phyloP scores from a whole-genome alignment of 139 green algal genomes.

The Nannochloris sp. region DNA sequence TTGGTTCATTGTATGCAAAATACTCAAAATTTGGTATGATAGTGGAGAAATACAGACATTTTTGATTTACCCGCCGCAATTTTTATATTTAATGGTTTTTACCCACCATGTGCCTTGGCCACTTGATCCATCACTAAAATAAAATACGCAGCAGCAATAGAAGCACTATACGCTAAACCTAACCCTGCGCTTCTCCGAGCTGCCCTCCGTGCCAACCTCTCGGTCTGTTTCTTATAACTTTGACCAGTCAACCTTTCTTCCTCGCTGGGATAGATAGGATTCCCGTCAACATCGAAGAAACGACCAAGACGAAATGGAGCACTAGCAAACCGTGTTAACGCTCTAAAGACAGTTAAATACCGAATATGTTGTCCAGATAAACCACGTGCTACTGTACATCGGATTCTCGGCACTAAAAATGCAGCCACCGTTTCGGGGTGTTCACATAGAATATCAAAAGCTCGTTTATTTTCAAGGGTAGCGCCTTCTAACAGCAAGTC shows the following conservation, averaged over 20 bases:
- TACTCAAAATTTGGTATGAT: no score
- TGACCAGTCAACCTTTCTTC: constrained; percentile 49
- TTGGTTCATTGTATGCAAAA: no score
- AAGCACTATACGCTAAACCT: constrained; percentile 48
- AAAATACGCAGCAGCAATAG: constrained; percentile 34
- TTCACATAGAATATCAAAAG: constrained; percentile 88
- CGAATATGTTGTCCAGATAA: constrained; percentile 25
- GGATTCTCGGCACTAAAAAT: constrained; percentile 67
- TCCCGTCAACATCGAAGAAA: constrained; percentile 67
- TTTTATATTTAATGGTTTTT: neutral
- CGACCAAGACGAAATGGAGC: constrained; percentile 38
- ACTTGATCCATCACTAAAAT: constrained; percentile 20
- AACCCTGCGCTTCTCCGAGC: constrained; percentile 21
- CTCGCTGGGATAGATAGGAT: constrained; percentile 38
- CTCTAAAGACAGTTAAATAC: constrained; percentile 62
- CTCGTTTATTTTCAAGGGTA: constrained; percentile 55
- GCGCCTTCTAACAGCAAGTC: constrained; percentile 74
- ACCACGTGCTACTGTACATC: constrained; percentile 39
- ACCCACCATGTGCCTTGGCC: neutral
- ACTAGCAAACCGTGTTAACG: constrained; percentile 42
- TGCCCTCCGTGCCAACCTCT: constrained; percentile 30
- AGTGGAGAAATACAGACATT: no score
- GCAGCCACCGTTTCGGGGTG: constrained; percentile 78
- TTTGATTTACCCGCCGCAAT: no score
- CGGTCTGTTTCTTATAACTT: constrained; percentile 31